Evolutionary conservation across 2,329 filamentous ascomycete species (phyloP).

Genomic region (Salinomyces thailandicus): DNA sequence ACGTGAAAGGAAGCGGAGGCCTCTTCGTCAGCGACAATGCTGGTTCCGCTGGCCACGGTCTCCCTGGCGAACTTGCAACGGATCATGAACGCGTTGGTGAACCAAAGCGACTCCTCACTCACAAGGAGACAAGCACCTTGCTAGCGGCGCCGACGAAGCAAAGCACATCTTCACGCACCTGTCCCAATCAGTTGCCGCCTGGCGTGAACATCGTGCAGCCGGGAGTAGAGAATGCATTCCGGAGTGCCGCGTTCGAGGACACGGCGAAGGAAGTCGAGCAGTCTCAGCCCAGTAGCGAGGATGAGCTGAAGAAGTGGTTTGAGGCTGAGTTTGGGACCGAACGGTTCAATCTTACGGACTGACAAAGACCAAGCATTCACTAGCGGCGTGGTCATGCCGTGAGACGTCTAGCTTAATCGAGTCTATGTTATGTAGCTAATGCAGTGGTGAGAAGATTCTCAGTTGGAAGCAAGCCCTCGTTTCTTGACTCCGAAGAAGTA

Average conservation of each 20-base stretch:
- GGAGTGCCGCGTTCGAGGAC: constrained; percentile 1
- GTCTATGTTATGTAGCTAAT: too few species aligned
- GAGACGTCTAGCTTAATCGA: too few species aligned
- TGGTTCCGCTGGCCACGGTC: neutral
- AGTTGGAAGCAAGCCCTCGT: too few species aligned
- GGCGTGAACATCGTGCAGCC: neutral
- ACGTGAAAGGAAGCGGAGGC: neutral
- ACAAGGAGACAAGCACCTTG: neutral
- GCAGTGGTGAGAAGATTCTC: too few species aligned
- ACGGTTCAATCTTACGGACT: too few species aligned
- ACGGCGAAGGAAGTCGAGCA: constrained; percentile 1
- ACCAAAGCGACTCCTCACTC: neutral
- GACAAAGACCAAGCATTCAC: too few species aligned
- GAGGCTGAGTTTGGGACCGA: constrained; percentile 20
- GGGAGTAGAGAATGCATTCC: constrained; percentile 2
- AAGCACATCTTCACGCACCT: neutral
- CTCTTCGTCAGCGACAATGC: constrained; percentile 1
- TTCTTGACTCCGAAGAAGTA: constrained; percentile 75
- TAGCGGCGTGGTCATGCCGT: too few species aligned
- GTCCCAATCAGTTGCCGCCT: neutral
- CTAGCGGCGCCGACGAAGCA: neutral
- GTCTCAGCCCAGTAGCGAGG: neutral
- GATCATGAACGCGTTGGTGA: too few species aligned
- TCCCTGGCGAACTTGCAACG: neutral
- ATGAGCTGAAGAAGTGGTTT: constrained; percentile 17